phyloP scores from a whole-genome alignment of 192 early-diverging fungal species.

The Piromyces finnis region DNA sequence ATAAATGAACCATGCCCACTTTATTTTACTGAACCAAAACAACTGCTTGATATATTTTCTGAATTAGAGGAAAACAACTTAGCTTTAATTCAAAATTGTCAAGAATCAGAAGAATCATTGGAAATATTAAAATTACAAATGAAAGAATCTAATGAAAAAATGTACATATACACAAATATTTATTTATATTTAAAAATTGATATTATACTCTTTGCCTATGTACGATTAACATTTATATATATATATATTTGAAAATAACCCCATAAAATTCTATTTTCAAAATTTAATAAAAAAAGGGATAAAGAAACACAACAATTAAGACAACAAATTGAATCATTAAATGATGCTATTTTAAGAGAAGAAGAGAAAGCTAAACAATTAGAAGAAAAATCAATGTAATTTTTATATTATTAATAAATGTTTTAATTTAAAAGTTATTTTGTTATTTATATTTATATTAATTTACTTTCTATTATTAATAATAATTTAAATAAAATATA shows the following conservation, averaged over 20 bases:
- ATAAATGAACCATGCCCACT: constrained; percentile 7
- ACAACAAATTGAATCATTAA: constrained; percentile 34
- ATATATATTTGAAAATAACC: no score
- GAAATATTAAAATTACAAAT: constrained; percentile 32
- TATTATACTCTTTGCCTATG: no score
- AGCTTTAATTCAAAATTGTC: constrained; percentile 36
- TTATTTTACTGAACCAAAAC: constrained; percentile 28
- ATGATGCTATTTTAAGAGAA: constrained; percentile 26
- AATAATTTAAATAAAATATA: no score
- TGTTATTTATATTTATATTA: no score
- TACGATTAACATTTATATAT: no score
- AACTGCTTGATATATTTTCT: constrained; percentile 32
- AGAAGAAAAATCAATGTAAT: constrained; percentile 34
- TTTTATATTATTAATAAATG: no score
- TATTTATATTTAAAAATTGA: no score
- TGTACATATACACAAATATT: no score
- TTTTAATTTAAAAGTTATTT: no score
- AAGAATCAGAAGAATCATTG: constrained; percentile 39
- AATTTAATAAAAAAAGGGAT: constrained; percentile 8
- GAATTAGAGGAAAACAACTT: constrained; percentile 44
- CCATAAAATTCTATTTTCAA: no score
- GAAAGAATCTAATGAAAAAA: constrained; percentile 22
- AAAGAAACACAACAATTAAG: constrained; percentile 27
- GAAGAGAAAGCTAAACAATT: constrained; percentile 32
- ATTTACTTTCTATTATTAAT: no score